A percentile compares a stretch with the other conserved stretches of the same genome.
phyloP scores from a whole-genome alignment of 345 rosid species.

The Cardamine chenopodiifolia region DNA sequence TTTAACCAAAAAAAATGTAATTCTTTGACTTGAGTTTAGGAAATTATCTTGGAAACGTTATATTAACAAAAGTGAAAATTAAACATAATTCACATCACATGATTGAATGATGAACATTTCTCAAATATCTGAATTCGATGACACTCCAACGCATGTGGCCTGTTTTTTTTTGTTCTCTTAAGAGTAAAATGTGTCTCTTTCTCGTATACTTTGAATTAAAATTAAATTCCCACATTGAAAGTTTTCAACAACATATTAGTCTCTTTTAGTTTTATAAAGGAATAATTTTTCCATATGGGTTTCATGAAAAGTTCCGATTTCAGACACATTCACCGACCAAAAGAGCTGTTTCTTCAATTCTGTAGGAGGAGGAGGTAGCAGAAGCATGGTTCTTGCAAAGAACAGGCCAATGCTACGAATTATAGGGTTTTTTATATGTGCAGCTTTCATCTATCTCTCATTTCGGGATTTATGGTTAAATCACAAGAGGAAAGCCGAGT shows the following conservation, averaged over 20 bases:
- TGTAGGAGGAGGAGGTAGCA: not conserved
- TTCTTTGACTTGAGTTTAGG: too few relatives aligned
- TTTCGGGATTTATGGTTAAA: conserved; percentile 55
- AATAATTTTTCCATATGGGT: conserved; percentile 19
- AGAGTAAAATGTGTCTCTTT: not conserved
- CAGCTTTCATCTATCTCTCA: conserved; percentile 65
- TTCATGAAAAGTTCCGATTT: not conserved
- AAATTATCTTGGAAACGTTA: not conserved
- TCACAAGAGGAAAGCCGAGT: conserved; percentile 40
- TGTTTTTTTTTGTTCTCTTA: not conserved
- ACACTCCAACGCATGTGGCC: conserved; percentile 34
- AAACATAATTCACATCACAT: conserved; percentile 7
- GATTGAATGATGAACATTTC: conserved; percentile 14
- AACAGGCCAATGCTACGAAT: conserved; percentile 61
- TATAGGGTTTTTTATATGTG: conserved; percentile 65
- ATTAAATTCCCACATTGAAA: not conserved
- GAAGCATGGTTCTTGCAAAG: conserved; percentile 46
- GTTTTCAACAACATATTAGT: not conserved
- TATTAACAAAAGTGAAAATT: not conserved
- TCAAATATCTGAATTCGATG: conserved; percentile 2
- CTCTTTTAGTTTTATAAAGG: conserved; percentile 2
- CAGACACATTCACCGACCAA: conserved; percentile 11
- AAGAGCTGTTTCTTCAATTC: conserved; percentile 2
- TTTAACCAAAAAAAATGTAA: too few relatives aligned
- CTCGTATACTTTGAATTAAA: not conserved